A percentile compares a stretch with the other conserved stretches of the same genome.
phyloP scores from a whole-genome alignment of 495 filamentous ascomycete species.

The Pyrenopolyporus hunteri region DNA sequence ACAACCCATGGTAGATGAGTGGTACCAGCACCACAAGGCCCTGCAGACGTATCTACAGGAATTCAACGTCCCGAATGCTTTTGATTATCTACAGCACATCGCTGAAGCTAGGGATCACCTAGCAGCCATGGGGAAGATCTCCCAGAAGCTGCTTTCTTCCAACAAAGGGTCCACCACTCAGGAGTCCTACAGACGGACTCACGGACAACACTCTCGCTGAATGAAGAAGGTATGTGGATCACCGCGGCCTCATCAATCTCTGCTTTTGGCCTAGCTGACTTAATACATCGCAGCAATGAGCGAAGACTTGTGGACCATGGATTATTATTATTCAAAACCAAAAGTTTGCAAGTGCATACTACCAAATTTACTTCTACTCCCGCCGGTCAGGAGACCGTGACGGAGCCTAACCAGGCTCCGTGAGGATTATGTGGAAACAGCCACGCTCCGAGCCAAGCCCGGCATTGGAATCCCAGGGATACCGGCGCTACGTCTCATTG shows the following conservation, averaged over 20 bases:
- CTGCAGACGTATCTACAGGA: constrained; percentile 51
- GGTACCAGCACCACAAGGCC: constrained; percentile 56
- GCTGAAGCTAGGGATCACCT: constrained; percentile 53
- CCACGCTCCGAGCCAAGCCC: constrained; percentile 34
- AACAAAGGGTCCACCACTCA: constrained; percentile 37
- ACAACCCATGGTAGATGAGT: constrained; percentile 49
- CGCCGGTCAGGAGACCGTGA: constrained; percentile 34
- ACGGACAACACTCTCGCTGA: constrained; percentile 42
- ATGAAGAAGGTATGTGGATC: constrained; percentile 33
- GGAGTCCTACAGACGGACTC: constrained; percentile 41
- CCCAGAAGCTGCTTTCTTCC: constrained; percentile 37
- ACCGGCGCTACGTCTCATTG: constrained; percentile 34
- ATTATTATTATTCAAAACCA: constrained; percentile 18
- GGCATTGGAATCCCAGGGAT: constrained; percentile 31
- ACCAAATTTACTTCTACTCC: constrained; percentile 28
- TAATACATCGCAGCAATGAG: constrained; percentile 5
- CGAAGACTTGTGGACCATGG: constrained; percentile 18
- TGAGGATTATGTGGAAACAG: constrained; percentile 30
- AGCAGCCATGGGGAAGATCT: constrained; percentile 52
- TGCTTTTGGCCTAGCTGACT: constrained; percentile 10
- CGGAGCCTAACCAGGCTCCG: constrained; percentile 29
- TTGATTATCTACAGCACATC: constrained; percentile 51
- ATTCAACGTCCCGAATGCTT: constrained; percentile 53
- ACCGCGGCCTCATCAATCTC: not conserved
- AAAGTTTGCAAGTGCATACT: constrained; percentile 43